phyloP scores from a whole-genome alignment of 2,329 filamentous ascomycete species.

The Aspergillus versicolor region DNA sequence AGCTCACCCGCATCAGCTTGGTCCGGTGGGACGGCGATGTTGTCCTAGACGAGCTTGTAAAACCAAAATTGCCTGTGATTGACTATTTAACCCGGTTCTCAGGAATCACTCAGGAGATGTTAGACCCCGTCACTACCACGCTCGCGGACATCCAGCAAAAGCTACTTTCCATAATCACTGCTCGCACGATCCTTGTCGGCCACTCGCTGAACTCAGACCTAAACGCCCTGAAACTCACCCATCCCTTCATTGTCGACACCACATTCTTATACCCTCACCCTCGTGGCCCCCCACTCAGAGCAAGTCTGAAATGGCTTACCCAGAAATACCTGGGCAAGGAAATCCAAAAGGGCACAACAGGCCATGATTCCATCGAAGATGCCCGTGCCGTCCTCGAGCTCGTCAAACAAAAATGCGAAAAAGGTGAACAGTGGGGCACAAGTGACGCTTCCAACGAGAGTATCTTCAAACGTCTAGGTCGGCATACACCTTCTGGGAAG shows the following conservation, averaged over 20 bases:
- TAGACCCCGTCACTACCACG: slow-evolving; percentile 79
- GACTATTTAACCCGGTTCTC: slow-evolving; percentile 92
- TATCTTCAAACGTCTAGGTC: slow-evolving; percentile 78
- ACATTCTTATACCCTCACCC: slow-evolving; percentile 87
- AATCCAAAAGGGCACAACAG: slow-evolving; percentile 77
- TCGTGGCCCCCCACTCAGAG: slow-evolving; percentile 83
- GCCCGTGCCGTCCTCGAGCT: slow-evolving; percentile 88
- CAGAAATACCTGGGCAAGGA: slow-evolving; percentile 83
- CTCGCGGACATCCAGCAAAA: slow-evolving; percentile 78
- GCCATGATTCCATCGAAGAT: slow-evolving; percentile 92
- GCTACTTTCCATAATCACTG: slow-evolving; percentile 66
- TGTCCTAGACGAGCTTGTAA: slow-evolving; percentile 87
- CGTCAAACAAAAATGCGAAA: slow-evolving; percentile 93
- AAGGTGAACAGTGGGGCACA: slow-evolving; percentile 81
- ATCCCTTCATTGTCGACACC: slow-evolving; percentile 93
- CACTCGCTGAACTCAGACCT: slow-evolving; percentile 57
- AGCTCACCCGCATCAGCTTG: slow-evolving; percentile 85
- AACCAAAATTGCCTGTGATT: slow-evolving; percentile 80
- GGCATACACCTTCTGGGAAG: slow-evolving; percentile 49
- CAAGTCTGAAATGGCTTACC: slow-evolving; percentile 83
- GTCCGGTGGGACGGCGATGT: slow-evolving; percentile 81
- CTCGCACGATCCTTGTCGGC: slow-evolving; percentile 46
- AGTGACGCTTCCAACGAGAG: slow-evolving; percentile 78
- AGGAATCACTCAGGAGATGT: slow-evolving; percentile 84
- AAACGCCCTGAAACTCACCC: slow-evolving; percentile 77